These are phyloP conservation scores for Ceratobasidium theobromae DNA, from an alignment of 1,284 basidiomycete genomes.

Conservation along the genomic window DNA sequence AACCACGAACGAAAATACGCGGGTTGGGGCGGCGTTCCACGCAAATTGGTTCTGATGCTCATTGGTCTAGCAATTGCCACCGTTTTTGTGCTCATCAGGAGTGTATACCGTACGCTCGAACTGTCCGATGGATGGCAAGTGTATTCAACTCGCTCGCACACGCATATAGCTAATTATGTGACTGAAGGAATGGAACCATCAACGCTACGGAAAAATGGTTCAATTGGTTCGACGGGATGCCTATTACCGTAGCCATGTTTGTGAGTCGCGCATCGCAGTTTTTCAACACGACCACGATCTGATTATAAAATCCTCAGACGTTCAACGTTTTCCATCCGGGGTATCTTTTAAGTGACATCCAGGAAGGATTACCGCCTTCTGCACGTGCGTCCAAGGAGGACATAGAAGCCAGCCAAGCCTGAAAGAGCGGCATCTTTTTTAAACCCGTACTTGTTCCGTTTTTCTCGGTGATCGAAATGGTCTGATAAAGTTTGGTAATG, in stretches of 20 bases:
- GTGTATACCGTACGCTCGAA: conserved; percentile 36
- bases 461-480: too few relatives aligned
- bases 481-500: too few relatives aligned
- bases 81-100: conserved; percentile 31
- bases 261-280: background rate
- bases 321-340: conserved; percentile 26
- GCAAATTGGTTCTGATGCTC: conserved; percentile 27
- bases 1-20: conserved; percentile 32
- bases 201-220: conserved; percentile 32
- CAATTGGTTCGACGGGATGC: conserved; percentile 33
- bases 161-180: background rate
- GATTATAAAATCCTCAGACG: background rate
- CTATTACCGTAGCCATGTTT: conserved; percentile 33
- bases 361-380: too few relatives aligned
- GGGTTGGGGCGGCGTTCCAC: background rate
- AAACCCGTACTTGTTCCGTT: too few relatives aligned
- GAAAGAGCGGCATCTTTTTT: too few relatives aligned
- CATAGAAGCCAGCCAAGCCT: too few relatives aligned
- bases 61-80: conserved; percentile 33
- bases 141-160: background rate
- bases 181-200: conserved; percentile 30
- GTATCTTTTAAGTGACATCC: conserved; percentile 10
- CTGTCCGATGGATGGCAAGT: conserved; percentile 42
- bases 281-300: background rate
- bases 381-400: too few relatives aligned